phyloP scores from a whole-genome alignment of 2,329 filamentous ascomycete species.

The Nothophoma quercina region DNA sequence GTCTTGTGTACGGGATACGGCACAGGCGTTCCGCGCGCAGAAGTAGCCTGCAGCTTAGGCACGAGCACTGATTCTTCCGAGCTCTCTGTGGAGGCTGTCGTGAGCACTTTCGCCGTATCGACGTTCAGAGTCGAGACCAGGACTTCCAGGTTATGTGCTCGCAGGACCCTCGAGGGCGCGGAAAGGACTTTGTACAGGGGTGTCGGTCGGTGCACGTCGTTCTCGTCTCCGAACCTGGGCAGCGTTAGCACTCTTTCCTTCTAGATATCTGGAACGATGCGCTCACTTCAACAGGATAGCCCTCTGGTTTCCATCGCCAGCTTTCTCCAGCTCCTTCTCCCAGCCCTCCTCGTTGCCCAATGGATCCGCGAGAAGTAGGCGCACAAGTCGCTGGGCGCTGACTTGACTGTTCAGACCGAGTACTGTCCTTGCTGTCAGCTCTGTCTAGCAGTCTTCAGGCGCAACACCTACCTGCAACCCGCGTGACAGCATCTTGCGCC shows the following conservation, averaged over 20 bases:
- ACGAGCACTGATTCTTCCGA: conserved; percentile 75
- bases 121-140: conserved; percentile 62
- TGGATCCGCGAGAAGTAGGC: conserved; percentile 62
- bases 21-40: conserved; percentile 70
- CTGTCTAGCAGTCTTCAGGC: conserved; percentile 19
- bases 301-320: conserved; percentile 41
- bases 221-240: conserved; percentile 62
- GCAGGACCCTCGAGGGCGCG: conserved; percentile 69
- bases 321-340: conserved; percentile 53
- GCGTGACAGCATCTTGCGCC: conserved; percentile 60
- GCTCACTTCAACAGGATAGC: conserved; percentile 53
- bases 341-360: conserved; percentile 51
- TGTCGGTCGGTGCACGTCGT: conserved; percentile 55
- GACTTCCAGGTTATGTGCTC: conserved; percentile 71
- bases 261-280: too few relatives aligned
- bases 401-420: conserved; percentile 59
- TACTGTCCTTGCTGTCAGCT: conserved; percentile 48
- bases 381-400: conserved; percentile 70
- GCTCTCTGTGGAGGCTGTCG: conserved; percentile 44
- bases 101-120: conserved; percentile 46
- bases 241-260: conserved; percentile 23
- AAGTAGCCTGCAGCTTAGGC: conserved; percentile 72
- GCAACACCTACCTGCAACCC: conserved; percentile 61
- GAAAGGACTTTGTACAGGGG: conserved; percentile 67
- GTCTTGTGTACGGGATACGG: conserved; percentile 86